These are phyloP conservation scores for Ophiostoma sp. DNA, from an alignment of 2,329 filamentous ascomycete species.

Conservation along the genomic window DNA sequence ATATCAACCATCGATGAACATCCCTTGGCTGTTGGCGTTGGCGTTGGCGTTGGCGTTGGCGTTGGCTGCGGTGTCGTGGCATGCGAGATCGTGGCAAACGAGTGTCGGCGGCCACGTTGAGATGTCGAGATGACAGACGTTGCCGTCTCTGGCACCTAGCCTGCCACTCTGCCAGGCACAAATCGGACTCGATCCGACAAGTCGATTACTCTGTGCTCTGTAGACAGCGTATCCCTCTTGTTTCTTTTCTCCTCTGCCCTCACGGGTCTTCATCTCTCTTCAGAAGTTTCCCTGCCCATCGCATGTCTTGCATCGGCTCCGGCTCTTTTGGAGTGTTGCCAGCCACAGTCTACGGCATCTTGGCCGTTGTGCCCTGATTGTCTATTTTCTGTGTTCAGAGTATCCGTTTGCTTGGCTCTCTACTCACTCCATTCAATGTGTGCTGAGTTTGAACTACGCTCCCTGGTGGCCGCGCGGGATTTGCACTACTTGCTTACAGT, in stretches of 20 bases:
- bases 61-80: neutral
- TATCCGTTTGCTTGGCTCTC: neutral
- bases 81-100: neutral
- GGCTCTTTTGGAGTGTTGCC: neutral
- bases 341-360: neutral
- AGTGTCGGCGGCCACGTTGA: neutral
- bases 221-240: neutral
- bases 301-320: neutral
- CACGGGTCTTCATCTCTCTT: neutral
- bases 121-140: neutral
- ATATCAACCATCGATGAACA: neutral
- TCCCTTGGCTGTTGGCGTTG: neutral
- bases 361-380: neutral
- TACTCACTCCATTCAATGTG: neutral
- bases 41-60: too few relatives aligned
- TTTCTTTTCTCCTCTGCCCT: neutral
- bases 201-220: neutral
- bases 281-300: neutral
- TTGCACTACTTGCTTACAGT: slow-evolving; percentile 4
- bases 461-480: slow-evolving; percentile 4
- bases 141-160: neutral
- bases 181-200: neutral
- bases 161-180: neutral
- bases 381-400: neutral
- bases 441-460: neutral